These are phyloP conservation scores for Termitomyces sp. DNA, from an alignment of 768 basidiomycete genomes.

Conservation along the genomic window DNA sequence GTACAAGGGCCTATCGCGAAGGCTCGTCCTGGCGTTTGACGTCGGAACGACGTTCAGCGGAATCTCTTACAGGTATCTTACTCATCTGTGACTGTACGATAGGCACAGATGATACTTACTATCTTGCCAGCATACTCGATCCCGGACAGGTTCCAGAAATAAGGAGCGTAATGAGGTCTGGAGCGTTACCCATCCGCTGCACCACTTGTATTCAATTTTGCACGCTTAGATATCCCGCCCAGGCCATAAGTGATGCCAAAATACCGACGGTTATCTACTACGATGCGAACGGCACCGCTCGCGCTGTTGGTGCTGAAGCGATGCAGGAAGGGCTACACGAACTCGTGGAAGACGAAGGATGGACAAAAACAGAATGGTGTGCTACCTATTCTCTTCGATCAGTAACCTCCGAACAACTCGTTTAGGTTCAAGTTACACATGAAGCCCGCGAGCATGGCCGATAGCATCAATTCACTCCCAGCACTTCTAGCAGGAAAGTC, in stretches of 20 bases:
- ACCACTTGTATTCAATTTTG: background rate
- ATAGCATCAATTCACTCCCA: slow-evolving; percentile 16
- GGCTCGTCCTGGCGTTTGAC: slow-evolving; percentile 45
- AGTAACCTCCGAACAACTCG: background rate
- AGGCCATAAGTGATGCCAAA: background rate
- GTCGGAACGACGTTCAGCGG: slow-evolving; percentile 39
- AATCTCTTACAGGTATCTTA: background rate
- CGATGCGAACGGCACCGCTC: slow-evolving; percentile 11
- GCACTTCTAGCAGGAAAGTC: slow-evolving; percentile 37
- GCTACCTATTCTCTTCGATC: background rate
- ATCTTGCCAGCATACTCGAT: background rate
- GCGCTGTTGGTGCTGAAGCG: slow-evolving; percentile 45
- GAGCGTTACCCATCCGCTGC: background rate
- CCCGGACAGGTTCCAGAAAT: background rate
- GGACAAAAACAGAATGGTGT: slow-evolving; percentile 47
- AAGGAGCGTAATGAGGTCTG: background rate
- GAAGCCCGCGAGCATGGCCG: background rate
- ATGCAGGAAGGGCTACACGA: slow-evolving; percentile 18
- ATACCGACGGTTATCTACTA: slow-evolving; percentile 1
- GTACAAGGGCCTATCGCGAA: slow-evolving; percentile 32
- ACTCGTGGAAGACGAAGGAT: slow-evolving; percentile 37
- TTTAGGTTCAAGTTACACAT: slow-evolving; percentile 1
- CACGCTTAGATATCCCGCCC: background rate
- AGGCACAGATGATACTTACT: background rate
- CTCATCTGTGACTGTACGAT: background rate